These are phyloP conservation scores for Tetrapisispora nanseiensis DNA, from an alignment of 805 yeast genomes.

Conservation along the genomic window DNA sequence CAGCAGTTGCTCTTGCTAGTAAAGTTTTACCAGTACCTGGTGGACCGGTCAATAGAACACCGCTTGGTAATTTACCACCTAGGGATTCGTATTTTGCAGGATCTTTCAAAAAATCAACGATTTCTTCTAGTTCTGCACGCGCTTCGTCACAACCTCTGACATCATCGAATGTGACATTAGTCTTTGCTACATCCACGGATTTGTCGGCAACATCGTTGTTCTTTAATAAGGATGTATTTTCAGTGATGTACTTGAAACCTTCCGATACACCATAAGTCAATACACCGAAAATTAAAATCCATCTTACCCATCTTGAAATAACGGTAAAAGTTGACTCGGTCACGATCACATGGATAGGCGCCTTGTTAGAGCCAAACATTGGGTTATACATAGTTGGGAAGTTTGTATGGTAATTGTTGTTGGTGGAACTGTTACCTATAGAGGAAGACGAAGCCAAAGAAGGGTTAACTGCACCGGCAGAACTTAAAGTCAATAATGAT, in stretches of 20 bases:
- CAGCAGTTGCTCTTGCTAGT: conserved; percentile 95
- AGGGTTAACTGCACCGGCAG: conserved; percentile 28
- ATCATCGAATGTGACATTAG: conserved; percentile 81
- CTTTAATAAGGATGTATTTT: conserved; percentile 59
- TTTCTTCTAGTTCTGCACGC: conserved; percentile 90
- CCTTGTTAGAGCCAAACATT: conserved; percentile 51
- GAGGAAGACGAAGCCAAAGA: conserved; percentile 22
- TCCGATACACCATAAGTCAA: conserved; percentile 72
- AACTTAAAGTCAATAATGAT: conserved; percentile 32
- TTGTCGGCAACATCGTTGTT: conserved; percentile 64
- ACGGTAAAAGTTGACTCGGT: conserved; percentile 75
- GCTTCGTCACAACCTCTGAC: conserved; percentile 99
- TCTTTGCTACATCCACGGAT: conserved; percentile 72
- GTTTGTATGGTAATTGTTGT: conserved; percentile 14
- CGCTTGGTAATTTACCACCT: conserved; percentile 96
- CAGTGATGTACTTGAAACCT: conserved; percentile 70
- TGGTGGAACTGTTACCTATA: conserved; percentile 8
- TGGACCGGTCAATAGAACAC: conserved; percentile 93
- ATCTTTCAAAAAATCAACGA: conserved; percentile 94
- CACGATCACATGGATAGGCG: conserved; percentile 90
- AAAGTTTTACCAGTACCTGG: conserved; percentile 99
- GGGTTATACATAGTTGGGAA: conserved; percentile 28
- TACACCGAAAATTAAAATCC: conserved; percentile 75
- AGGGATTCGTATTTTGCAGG: conserved; percentile 93
- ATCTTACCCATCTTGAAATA: conserved; percentile 77